phyloP scores from a whole-genome alignment of 1,139 yeast species.

The Wickerhamomyces sp. region DNA sequence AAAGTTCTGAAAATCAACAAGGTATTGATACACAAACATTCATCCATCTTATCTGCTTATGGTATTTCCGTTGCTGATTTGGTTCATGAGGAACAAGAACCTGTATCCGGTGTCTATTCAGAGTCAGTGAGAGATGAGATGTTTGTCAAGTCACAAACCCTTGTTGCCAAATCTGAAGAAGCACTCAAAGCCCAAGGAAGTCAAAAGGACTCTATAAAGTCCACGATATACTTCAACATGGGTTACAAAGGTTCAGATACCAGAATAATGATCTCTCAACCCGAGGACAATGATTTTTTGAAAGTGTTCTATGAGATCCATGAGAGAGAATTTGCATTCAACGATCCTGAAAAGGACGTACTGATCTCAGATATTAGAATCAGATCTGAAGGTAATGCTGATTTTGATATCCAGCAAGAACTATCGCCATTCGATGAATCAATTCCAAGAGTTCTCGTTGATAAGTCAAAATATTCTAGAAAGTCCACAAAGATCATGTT shows the following conservation, averaged over 20 bases:
- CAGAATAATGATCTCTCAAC: slow-evolving; percentile 57
- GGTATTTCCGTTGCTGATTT: slow-evolving; percentile 53
- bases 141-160: slow-evolving; percentile 28
- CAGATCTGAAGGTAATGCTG: slow-evolving; percentile 51
- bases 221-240: slow-evolving; percentile 67
- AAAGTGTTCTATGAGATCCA: slow-evolving; percentile 43
- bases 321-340: slow-evolving; percentile 64
- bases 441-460: slow-evolving; percentile 8
- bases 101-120: slow-evolving; percentile 37
- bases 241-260: slow-evolving; percentile 87
- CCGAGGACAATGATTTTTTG: slow-evolving; percentile 26
- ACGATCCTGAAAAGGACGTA: slow-evolving; percentile 49
- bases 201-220: slow-evolving; percentile 27
- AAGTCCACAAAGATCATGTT: slow-evolving; percentile 24
- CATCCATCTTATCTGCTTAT: slow-evolving; percentile 50
- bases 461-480: slow-evolving; percentile 5
- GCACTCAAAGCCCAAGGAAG: slow-evolving; percentile 43
- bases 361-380: slow-evolving; percentile 81
- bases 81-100: slow-evolving; percentile 61
- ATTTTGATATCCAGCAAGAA: slow-evolving; percentile 13
- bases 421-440: slow-evolving; percentile 25
- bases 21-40: slow-evolving; percentile 45
- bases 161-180: slow-evolving; percentile 17
- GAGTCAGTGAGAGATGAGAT: slow-evolving; percentile 22
- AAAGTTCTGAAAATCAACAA: slow-evolving; percentile 38